phyloP scores from a whole-genome alignment of 305 asterid species.

The Fraxinus paxiana region DNA sequence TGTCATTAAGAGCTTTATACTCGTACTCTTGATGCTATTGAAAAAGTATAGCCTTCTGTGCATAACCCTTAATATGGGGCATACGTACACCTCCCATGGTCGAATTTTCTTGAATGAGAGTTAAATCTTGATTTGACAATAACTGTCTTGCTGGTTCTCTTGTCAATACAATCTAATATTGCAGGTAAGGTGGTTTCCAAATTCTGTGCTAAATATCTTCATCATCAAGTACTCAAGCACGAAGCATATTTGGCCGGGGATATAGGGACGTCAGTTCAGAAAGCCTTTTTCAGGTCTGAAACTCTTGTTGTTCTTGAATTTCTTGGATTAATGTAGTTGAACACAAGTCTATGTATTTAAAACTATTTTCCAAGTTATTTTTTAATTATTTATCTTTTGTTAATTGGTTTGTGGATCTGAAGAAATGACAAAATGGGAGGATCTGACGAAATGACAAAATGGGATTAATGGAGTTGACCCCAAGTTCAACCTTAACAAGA shows the following conservation, averaged over 20 bases:
- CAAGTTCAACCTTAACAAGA: not conserved
- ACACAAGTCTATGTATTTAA: not conserved
- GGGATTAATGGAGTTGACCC: conserved; percentile 2
- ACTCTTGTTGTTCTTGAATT: conserved; percentile 5
- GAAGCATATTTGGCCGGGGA: conserved; percentile 81
- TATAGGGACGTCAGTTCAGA: conserved; percentile 73
- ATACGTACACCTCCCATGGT: not conserved
- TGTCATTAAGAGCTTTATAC: not conserved
- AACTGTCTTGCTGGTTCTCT: not conserved
- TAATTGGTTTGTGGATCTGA: not conserved
- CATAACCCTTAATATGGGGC: not conserved
- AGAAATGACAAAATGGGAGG: not conserved
- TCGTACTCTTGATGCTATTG: not conserved
- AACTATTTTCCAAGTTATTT: not conserved
- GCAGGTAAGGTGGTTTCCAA: conserved; percentile 94
- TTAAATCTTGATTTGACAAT: not conserved
- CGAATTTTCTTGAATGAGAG: not conserved
- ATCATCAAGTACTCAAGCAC: conserved; percentile 82
- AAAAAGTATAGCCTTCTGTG: not conserved
- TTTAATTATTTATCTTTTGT: not conserved
- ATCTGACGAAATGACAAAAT: not conserved
- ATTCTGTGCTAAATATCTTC: conserved; percentile 93
- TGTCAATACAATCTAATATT: conserved; percentile 18
- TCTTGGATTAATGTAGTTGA: not conserved
- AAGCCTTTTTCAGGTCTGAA: conserved; percentile 70